These are phyloP conservation scores for Nannizziopsis barbatae DNA, from an alignment of 2,329 filamentous ascomycete genomes.

Conservation along the genomic window DNA sequence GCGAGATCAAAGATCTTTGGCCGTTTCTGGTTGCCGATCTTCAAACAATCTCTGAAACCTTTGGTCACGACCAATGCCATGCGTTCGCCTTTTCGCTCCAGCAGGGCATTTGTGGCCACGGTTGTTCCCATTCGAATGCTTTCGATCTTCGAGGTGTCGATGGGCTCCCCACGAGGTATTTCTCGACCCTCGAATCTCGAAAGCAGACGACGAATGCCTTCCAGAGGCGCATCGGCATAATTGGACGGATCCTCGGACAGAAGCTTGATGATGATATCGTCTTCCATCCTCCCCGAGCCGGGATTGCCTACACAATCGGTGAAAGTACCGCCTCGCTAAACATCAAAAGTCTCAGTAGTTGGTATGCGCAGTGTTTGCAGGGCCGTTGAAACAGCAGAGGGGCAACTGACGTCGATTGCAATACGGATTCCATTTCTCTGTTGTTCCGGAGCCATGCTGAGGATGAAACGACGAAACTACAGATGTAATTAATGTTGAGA, in stretches of 20 bases:
- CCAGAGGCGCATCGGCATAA: conserved; percentile 80
- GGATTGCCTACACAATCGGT: conserved; percentile 84
- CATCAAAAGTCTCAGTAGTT: conserved; percentile 5
- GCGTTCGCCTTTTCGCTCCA: conserved; percentile 81
- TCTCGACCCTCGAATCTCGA: conserved; percentile 62
- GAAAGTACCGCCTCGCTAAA: conserved; percentile 71
- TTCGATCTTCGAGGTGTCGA: conserved; percentile 75
- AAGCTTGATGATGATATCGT: conserved; percentile 76
- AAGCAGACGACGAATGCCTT: conserved; percentile 79
- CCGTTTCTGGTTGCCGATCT: conserved; percentile 81
- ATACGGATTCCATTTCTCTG: conserved; percentile 25
- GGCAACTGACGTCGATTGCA: conserved; percentile 27
- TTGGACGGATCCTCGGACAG: conserved; percentile 83
- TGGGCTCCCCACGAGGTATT: conserved; percentile 64
- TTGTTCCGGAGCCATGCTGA: conserved; percentile 10
- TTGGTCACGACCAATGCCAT: conserved; percentile 79
- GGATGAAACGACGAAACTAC: not conserved
- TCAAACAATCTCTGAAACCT: conserved; percentile 76
- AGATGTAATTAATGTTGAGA: not conserved
- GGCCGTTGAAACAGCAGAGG: conserved; percentile 8
- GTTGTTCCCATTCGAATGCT: conserved; percentile 95
- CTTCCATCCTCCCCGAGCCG: conserved; percentile 53
- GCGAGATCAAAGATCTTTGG: conserved; percentile 86
- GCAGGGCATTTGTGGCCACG: conserved; percentile 80
- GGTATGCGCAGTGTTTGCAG: not conserved